Evolutionary conservation across 805 yeast species (phyloP).

Genomic region (Metschnikowia hibisci): DNA sequence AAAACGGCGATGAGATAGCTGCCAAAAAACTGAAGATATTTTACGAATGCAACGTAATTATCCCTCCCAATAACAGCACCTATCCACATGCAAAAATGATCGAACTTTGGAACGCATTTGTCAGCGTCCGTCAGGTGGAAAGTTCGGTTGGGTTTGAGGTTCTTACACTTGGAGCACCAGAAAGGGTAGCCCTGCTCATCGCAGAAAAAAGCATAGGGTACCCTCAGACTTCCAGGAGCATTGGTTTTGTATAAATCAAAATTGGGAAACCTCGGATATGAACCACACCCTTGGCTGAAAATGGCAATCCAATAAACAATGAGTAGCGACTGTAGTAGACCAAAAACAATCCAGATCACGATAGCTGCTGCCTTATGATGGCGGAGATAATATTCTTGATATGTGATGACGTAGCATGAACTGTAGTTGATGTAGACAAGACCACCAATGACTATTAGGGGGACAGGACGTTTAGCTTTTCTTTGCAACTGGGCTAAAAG

Average conservation of each 20-base stretch:
- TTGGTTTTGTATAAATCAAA: slow-evolving; percentile 25
- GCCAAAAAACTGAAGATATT: slow-evolving; percentile 41
- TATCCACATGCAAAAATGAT: slow-evolving; percentile 80
- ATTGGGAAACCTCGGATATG: slow-evolving; percentile 33
- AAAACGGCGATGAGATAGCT: slow-evolving; percentile 31
- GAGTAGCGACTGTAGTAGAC: slow-evolving; percentile 6
- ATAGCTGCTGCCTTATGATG: slow-evolving; percentile 12
- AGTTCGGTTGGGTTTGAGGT: slow-evolving; percentile 61
- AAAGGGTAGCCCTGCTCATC: slow-evolving; percentile 70
- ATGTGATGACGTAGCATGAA: slow-evolving; percentile 14
- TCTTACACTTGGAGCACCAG: slow-evolving; percentile 68
- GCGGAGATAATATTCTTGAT: slow-evolving; percentile 10
- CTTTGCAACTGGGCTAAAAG: not conserved
- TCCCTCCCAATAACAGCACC: slow-evolving; percentile 67
- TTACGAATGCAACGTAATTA: slow-evolving; percentile 60
- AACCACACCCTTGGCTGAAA: slow-evolving; percentile 57
- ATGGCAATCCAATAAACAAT: slow-evolving; percentile 44
- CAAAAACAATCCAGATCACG: slow-evolving; percentile 14
- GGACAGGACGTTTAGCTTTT: slow-evolving; percentile 3
- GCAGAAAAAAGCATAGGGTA: slow-evolving; percentile 63
- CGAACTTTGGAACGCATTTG: slow-evolving; percentile 68
- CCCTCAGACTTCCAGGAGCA: slow-evolving; percentile 23
- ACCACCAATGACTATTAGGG: slow-evolving; percentile 6
- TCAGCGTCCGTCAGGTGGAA: slow-evolving; percentile 61
- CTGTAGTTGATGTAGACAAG: slow-evolving; percentile 14